Percentiles rank a stretch among this genome's conserved stretches.
phyloP scores from a whole-genome alignment of 306 rosid genomes.

The Ammopiptanthus mongolicus region DNA sequence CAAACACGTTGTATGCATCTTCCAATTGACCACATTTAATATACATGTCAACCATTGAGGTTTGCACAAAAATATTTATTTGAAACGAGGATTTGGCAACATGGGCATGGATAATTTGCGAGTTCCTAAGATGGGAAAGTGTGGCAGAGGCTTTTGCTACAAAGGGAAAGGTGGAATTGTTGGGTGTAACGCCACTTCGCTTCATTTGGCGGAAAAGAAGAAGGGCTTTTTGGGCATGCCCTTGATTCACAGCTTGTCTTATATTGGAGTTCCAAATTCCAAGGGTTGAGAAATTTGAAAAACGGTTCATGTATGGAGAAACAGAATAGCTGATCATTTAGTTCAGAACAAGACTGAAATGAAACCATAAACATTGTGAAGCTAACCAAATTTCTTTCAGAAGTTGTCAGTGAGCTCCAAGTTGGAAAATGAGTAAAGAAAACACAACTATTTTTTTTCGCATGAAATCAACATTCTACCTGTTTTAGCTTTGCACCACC shows the following conservation, averaged over 20 bases:
- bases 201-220: slow-evolving; percentile 42
- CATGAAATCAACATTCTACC: too few species aligned
- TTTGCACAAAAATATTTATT: slow-evolving; percentile 39
- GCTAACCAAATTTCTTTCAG: too few species aligned
- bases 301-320: slow-evolving; percentile 15
- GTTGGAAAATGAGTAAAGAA: too few species aligned
- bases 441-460: too few species aligned
- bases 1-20: slow-evolving; percentile 46
- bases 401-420: too few species aligned
- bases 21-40: slow-evolving; percentile 35
- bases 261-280: slow-evolving; percentile 33
- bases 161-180: slow-evolving; percentile 45
- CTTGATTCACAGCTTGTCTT: slow-evolving; percentile 41
- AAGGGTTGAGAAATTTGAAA: slow-evolving; percentile 26
- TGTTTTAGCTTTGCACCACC: too few species aligned
- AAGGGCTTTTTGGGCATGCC: slow-evolving; percentile 32
- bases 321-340: slow-evolving; percentile 14
- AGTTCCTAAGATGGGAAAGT: slow-evolving; percentile 29
- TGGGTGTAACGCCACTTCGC: slow-evolving; percentile 36
- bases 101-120: slow-evolving; percentile 42
- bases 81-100: slow-evolving; percentile 44
- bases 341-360: not conserved
- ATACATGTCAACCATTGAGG: slow-evolving; percentile 50
- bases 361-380: not conserved
- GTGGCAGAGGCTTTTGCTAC: slow-evolving; percentile 48